Conservation (phyloP, 139 green algal species). For the Asterochloris sp. region DNA sequence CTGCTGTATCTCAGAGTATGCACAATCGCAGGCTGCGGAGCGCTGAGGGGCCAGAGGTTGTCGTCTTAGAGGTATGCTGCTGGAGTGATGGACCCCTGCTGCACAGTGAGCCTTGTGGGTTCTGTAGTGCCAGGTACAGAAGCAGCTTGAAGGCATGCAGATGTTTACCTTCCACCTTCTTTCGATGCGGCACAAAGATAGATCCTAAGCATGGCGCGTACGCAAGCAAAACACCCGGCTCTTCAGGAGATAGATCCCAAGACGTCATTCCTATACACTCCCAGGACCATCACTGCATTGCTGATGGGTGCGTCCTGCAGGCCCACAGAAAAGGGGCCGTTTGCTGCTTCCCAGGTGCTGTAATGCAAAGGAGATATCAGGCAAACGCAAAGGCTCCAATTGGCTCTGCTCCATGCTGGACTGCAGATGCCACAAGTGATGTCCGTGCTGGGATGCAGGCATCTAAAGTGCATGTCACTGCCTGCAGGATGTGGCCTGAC, state of each 20-base stretch:
- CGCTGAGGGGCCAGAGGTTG: too few species aligned
- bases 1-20: too few species aligned
- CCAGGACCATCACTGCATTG: conserved; percentile 56
- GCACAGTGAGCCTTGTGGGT: neutral
- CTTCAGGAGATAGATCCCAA: conserved; percentile 43
- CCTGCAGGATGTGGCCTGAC: too few species aligned
- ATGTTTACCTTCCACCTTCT: neutral
- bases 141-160: neutral
- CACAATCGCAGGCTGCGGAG: too few species aligned
- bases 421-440: conserved; percentile 18
- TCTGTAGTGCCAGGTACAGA: neutral
- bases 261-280: conserved; percentile 59
- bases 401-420: conserved; percentile 29
- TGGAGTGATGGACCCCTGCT: too few species aligned
- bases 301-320: conserved; percentile 30
- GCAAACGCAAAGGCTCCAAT: too few species aligned
- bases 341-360: neutral
- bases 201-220: neutral
- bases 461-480: neutral
- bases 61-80: too few species aligned
- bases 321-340: too few species aligned
- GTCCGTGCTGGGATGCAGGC: neutral
- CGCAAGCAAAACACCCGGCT: conserved; percentile 16
- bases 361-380: neutral
- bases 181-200: neutral